These are phyloP conservation scores for Coleophoma eucalyptorum DNA, from an alignment of 2,329 filamentous ascomycete species.

Conservation along the genomic window DNA sequence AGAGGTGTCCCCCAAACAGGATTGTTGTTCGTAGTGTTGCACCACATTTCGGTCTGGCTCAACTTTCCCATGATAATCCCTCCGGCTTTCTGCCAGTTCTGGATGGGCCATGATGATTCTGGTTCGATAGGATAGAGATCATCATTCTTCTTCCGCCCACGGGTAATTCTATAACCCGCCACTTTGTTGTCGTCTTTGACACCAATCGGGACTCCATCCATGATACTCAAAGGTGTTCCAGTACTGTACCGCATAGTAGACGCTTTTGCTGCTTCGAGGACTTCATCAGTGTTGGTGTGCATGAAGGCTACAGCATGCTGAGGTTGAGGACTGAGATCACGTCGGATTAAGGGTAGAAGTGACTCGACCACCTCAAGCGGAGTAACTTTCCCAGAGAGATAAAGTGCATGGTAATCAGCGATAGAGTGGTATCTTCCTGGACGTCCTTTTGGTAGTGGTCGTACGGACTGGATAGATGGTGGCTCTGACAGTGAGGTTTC, in stretches of 20 bases:
- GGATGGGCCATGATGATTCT: constrained; percentile 70
- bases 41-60: constrained; percentile 79
- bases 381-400: constrained; percentile 65
- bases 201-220: constrained; percentile 80
- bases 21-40: constrained; percentile 83
- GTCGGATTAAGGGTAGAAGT: constrained; percentile 66
- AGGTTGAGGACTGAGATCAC: constrained; percentile 47
- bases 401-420: constrained; percentile 74
- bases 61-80: constrained; percentile 75
- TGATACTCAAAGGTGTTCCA: constrained; percentile 60
- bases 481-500: constrained; percentile 18
- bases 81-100: constrained; percentile 66
- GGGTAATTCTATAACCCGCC: constrained; percentile 65
- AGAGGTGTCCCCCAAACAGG: constrained; percentile 76
- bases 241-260: constrained; percentile 70
- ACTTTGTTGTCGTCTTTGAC: constrained; percentile 81
- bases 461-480: constrained; percentile 28
- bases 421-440: constrained; percentile 61
- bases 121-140: constrained; percentile 68
- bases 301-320: constrained; percentile 71
- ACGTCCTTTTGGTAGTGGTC: constrained; percentile 35
- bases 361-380: constrained; percentile 69
- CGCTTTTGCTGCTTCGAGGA: constrained; percentile 64
- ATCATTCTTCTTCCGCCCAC: constrained; percentile 74
- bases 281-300: constrained; percentile 58